Conservation (phyloP, 176 grass and related monocot species). For the Aegilops bicornis region DNA sequence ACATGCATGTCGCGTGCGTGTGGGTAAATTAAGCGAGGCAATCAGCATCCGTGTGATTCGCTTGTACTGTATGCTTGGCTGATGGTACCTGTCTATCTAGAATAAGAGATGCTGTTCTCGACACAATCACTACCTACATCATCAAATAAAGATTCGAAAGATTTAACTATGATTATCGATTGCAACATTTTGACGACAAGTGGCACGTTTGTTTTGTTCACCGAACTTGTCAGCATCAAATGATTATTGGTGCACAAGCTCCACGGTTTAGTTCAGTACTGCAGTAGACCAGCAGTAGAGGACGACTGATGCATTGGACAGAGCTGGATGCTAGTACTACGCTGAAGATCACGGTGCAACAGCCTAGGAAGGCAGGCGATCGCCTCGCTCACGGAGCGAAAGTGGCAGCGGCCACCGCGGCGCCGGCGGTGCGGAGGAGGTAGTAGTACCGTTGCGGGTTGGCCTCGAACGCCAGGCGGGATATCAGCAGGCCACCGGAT, state of each 20-base stretch:
- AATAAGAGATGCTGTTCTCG: background rate
- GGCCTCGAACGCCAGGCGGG: background rate
- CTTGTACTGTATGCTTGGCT: background rate
- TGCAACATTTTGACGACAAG: background rate
- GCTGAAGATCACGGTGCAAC: background rate
- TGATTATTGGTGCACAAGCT: background rate
- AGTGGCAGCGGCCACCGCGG: background rate
- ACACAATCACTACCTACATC: background rate
- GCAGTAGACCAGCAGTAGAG: too few species aligned
- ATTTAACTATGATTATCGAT: background rate
- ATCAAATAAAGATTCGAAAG: background rate
- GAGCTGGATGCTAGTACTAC: background rate
- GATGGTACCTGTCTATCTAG: background rate
- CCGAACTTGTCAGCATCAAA: background rate
- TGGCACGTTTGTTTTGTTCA: background rate
- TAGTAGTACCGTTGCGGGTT: conserved; percentile 12
- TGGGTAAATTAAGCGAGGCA: background rate
- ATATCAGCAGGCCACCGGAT: background rate
- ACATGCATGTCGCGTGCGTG: background rate
- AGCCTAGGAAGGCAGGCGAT: background rate
- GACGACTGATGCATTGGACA: background rate
- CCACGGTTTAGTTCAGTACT: too few species aligned
- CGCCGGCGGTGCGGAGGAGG: conserved; percentile 13
- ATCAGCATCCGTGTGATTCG: background rate
- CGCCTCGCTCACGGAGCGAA: background rate